phyloP scores from a whole-genome alignment of 2,329 filamentous ascomycete genomes.

The Trichophyton equinum region DNA sequence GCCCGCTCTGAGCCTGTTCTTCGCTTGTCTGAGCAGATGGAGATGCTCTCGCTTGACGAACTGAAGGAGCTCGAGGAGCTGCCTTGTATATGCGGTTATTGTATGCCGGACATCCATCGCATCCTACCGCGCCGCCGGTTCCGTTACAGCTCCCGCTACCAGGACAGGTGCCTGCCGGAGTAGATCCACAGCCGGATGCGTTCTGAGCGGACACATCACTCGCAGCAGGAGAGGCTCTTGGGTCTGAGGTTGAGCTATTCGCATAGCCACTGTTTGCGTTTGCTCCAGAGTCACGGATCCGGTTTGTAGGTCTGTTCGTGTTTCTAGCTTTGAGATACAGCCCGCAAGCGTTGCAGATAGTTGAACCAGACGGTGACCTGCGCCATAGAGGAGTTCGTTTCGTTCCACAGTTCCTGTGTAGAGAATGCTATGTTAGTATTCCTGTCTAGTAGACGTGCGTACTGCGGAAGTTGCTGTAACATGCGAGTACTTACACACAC shows the following conservation, averaged over 20 bases:
- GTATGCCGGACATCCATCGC: conserved; percentile 89
- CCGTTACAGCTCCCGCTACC: conserved; percentile 93
- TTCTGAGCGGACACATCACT: conserved; percentile 22
- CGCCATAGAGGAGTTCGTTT: conserved; percentile 91
- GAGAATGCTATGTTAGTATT: conserved; percentile 7
- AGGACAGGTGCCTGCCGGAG: conserved; percentile 71
- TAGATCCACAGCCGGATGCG: conserved; percentile 25
- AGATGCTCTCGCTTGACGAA: conserved; percentile 21
- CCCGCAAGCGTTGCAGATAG: conserved; percentile 95
- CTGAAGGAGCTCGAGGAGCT: conserved; percentile 40
- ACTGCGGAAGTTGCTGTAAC: conserved; percentile 2
- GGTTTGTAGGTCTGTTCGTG: conserved; percentile 73
- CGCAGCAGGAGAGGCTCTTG: conserved; percentile 21
- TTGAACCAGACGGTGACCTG: conserved; percentile 80
- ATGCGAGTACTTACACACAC: conserved; percentile 25
- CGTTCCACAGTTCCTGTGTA: conserved; percentile 75
- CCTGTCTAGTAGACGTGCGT: background rate
- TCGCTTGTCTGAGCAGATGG: conserved; percentile 17
- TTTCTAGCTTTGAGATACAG: conserved; percentile 91
- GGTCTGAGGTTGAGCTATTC: conserved; percentile 8
- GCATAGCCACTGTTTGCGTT: conserved; percentile 15
- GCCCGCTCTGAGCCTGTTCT: conserved; percentile 13
- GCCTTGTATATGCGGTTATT: conserved; percentile 92
- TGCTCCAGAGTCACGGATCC: conserved; percentile 57
- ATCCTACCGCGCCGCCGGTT: conserved; percentile 87